A percentile compares a stretch with the other conserved stretches of the same genome.
These are phyloP conservation scores for Yamadazyma atmosphaerica DNA, from an alignment of 1,139 yeast species.

Conservation along the genomic window DNA sequence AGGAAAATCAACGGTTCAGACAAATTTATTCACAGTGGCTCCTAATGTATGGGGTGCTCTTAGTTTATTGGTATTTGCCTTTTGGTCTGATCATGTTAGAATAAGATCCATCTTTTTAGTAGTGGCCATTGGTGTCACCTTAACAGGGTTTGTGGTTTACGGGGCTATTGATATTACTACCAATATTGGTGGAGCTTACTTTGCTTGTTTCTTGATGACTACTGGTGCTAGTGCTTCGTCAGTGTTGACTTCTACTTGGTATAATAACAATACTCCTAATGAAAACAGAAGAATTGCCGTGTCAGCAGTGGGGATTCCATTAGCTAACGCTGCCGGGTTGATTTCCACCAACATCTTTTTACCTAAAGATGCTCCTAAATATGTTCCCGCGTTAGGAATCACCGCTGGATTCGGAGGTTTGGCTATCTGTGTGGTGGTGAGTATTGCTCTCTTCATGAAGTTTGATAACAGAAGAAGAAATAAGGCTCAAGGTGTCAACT, in stretches of 20 bases:
- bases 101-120: constrained; percentile 37
- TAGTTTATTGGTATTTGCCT: constrained; percentile 22
- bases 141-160: constrained; percentile 46
- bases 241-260: constrained; percentile 51
- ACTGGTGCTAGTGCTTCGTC: constrained; percentile 34
- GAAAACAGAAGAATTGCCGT: constrained; percentile 34
- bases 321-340: constrained; percentile 35
- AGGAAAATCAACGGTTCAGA: constrained; percentile 29
- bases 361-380: constrained; percentile 31
- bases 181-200: constrained; percentile 41
- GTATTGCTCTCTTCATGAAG: constrained; percentile 29
- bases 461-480: constrained; percentile 45
- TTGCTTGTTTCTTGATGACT: constrained; percentile 36
- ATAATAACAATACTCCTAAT: constrained; percentile 50
- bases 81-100: constrained; percentile 24
- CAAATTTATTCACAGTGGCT: constrained; percentile 31
- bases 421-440: constrained; percentile 23
- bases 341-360: constrained; percentile 32
- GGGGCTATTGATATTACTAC: constrained; percentile 41
- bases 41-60: constrained; percentile 34
- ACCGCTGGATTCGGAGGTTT: constrained; percentile 36
- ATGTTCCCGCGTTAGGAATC: constrained; percentile 31
- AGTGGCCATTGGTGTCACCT: constrained; percentile 35
- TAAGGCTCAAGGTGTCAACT: constrained; percentile 38
- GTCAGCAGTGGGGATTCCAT: constrained; percentile 30